Evolutionary conservation across 2,329 filamentous ascomycete species (phyloP).

Genomic region (Cordyceps farinosa): DNA sequence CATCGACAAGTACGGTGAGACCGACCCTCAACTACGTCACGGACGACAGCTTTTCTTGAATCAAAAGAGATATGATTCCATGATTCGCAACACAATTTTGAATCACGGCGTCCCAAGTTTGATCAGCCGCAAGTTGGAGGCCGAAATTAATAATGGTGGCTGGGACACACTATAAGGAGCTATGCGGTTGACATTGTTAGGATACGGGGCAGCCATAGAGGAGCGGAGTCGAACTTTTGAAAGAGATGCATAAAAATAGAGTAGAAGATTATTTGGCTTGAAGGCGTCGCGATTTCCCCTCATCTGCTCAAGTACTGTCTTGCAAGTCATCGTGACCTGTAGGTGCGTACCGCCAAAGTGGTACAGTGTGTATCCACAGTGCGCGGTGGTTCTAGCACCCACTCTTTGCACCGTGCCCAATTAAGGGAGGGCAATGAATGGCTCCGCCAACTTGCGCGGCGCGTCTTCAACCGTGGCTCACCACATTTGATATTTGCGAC

Average conservation of each 20-base stretch:
- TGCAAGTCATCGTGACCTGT: too few species aligned
- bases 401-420: constrained; percentile 23
- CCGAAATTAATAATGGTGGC: constrained; percentile 93
- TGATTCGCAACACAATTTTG: constrained; percentile 83
- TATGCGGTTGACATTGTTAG: constrained; percentile 7
- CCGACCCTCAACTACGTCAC: constrained; percentile 83
- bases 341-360: too few species aligned
- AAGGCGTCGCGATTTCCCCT: neutral
- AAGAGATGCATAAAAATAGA: neutral
- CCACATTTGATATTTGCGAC: constrained; percentile 1
- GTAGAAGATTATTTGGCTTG: neutral
- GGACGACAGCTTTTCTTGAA: constrained; percentile 88
- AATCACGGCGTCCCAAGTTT: constrained; percentile 82
- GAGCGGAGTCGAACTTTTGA: neutral
- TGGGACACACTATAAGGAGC: constrained; percentile 70
- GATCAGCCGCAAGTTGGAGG: constrained; percentile 85
- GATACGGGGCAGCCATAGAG: neutral
- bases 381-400: constrained; percentile 6
- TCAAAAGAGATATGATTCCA: constrained; percentile 86
- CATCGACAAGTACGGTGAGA: constrained; percentile 92
- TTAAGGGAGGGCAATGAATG: constrained; percentile 22
- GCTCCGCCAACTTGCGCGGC: constrained; percentile 19
- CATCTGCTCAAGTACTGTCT: too few species aligned
- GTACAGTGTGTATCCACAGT: constrained; percentile 23
- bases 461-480: constrained; percentile 27